Evolutionary conservation across 345 rosid species (phyloP).

Genomic region (Toxicodendron radicans): DNA sequence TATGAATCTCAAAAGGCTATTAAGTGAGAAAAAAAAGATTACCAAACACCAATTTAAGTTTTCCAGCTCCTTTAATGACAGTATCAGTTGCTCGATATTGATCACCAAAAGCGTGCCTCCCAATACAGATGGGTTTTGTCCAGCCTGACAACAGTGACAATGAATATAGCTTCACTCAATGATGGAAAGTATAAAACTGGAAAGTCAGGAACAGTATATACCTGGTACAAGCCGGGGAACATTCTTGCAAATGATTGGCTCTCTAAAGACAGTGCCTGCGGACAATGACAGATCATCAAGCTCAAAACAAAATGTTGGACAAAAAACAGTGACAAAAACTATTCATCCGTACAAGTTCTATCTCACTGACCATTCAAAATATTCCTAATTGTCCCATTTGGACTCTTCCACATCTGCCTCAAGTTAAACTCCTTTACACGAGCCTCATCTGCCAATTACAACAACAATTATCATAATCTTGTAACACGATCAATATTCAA

Average conservation of each 20-base stretch:
- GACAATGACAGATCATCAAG: constrained; percentile 20
- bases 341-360: constrained; percentile 3
- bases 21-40: constrained; percentile 21
- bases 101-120: constrained; percentile 99
- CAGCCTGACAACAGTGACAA: constrained; percentile 55
- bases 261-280: constrained; percentile 97
- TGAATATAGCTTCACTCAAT: constrained; percentile 6
- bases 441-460: constrained; percentile 67
- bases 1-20: background rate
- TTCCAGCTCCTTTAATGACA: constrained; percentile 89
- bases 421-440: constrained; percentile 82
- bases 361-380: constrained; percentile 76
- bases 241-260: constrained; percentile 94
- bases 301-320: background rate
- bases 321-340: constrained; percentile 10
- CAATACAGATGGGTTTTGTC: constrained; percentile 98
- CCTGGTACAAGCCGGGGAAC: constrained; percentile 87
- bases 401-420: constrained; percentile 98
- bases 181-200: background rate
- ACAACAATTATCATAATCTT: constrained; percentile 11
- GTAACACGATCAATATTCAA: background rate
- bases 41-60: constrained; percentile 90
- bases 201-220: constrained; percentile 19
- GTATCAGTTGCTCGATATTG: constrained; percentile 93
- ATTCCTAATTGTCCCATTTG: constrained; percentile 95